Percentiles rank a stretch among this genome's conserved stretches.
These are phyloP conservation scores for Adansonia digitata DNA, from an alignment of 345 rosid species.

Conservation along the genomic window DNA sequence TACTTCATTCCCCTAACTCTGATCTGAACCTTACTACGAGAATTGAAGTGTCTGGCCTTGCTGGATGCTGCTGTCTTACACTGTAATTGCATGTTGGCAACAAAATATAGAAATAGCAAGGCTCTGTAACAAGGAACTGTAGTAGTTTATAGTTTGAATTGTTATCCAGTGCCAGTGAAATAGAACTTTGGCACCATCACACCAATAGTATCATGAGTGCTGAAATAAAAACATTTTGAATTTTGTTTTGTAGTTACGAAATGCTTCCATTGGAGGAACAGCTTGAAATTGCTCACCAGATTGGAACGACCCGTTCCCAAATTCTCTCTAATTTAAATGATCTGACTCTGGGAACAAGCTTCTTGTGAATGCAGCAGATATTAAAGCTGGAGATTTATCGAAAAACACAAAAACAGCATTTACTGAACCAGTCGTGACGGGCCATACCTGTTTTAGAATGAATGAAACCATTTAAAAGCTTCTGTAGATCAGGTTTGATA, in stretches of 20 bases:
- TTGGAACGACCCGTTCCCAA: conserved; percentile 79
- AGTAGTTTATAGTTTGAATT: neutral
- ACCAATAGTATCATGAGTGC: neutral
- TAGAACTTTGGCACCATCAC: neutral
- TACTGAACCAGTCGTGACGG: neutral
- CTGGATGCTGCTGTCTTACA: neutral
- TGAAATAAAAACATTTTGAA: neutral
- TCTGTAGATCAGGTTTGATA: neutral
- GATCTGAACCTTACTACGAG: neutral
- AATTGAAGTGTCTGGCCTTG: neutral
- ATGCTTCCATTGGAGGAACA: conserved; percentile 90
- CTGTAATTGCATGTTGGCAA: neutral
- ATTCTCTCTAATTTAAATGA: conserved; percentile 73
- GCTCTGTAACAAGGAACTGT: neutral
- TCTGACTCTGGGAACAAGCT: conserved; percentile 79
- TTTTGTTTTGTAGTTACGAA: conserved; percentile 61
- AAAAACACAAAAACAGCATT: neutral
- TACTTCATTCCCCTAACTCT: neutral
- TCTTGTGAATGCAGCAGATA: conserved; percentile 46
- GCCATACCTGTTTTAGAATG: neutral
- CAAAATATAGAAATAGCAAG: neutral
- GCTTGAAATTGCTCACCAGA: conserved; percentile 76
- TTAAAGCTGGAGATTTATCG: neutral
- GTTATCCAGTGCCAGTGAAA: neutral
- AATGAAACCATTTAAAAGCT: neutral